These are phyloP conservation scores for Rhizopus sp. DNA, from an alignment of 371 early-diverging fungal genomes.

Conservation along the genomic window DNA sequence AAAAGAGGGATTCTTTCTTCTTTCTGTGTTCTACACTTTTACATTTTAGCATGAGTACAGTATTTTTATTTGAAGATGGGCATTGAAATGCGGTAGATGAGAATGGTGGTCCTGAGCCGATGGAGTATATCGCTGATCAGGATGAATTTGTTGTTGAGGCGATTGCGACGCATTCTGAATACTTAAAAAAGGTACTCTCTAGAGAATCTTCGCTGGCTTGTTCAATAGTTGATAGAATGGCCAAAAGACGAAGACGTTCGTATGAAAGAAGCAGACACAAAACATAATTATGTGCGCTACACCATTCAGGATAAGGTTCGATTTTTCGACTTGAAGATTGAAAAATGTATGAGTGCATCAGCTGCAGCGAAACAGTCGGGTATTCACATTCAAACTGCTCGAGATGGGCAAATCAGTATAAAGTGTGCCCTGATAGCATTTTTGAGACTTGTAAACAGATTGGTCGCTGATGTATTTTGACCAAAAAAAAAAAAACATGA, in stretches of 20 bases:
- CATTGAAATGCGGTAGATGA: conserved; percentile 17
- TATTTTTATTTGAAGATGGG: conserved; percentile 23
- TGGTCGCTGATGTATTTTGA: conserved; percentile 7
- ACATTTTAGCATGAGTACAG: background rate
- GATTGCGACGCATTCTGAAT: conserved; percentile 6
- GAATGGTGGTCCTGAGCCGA: conserved; percentile 21
- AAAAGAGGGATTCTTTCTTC: too few relatives aligned
- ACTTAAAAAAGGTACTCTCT: conserved; percentile 5
- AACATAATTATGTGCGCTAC: background rate
- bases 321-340: too few relatives aligned
- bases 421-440: conserved; percentile 11
- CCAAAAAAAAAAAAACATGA: too few relatives aligned
- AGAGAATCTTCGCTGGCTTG: conserved; percentile 9
- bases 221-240: conserved; percentile 11
- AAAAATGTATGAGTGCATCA: too few relatives aligned
- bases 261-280: conserved; percentile 6
- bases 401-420: conserved; percentile 11
- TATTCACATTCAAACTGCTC: background rate
- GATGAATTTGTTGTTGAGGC: conserved; percentile 14
- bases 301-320: too few relatives aligned
- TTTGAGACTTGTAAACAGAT: conserved; percentile 11
- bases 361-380: too few relatives aligned
- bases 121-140: conserved; percentile 19
- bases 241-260: conserved; percentile 9
- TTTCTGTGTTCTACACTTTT: too few relatives aligned